phyloP scores from a whole-genome alignment of 305 asterid genomes.

The Fraxinus greggii region DNA sequence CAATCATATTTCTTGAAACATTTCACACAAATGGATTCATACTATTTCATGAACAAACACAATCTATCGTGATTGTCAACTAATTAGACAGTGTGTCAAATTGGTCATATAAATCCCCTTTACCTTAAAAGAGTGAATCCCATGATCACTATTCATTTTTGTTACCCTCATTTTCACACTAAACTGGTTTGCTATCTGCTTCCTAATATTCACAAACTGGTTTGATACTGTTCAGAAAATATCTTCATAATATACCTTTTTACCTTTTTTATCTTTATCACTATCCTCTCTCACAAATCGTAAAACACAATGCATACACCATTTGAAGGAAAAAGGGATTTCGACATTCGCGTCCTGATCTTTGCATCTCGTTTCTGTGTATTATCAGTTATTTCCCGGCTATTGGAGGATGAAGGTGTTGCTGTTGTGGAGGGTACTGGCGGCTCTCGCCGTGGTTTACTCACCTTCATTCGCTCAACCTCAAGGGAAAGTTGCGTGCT shows the following conservation, averaged over 20 bases:
- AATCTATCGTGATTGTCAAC: no score
- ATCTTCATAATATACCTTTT: neutral
- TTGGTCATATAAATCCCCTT: no score
- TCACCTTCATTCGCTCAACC: neutral
- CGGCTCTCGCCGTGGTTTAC: neutral
- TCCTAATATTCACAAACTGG: no score
- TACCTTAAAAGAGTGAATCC: no score
- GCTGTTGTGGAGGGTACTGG: neutral
- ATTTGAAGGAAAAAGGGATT: neutral
- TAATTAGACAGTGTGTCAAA: no score
- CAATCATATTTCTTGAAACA: no score
- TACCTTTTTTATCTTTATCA: neutral
- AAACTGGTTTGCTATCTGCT: no score
- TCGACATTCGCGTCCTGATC: neutral
- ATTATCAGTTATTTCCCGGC: neutral
- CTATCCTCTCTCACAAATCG: neutral
- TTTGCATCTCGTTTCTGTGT: neutral
- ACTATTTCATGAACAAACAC: no score
- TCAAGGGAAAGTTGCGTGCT: neutral
- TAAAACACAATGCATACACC: neutral
- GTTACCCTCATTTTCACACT: no score
- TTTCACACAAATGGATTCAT: no score
- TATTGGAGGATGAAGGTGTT: neutral
- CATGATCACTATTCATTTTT: no score
- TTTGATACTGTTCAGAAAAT: neutral